Evolutionary conservation across 352 stramenopile genomes (phyloP), one percentile per base, ranked within the genome.

Genomic region (Phytophthora vignae): DNA sequence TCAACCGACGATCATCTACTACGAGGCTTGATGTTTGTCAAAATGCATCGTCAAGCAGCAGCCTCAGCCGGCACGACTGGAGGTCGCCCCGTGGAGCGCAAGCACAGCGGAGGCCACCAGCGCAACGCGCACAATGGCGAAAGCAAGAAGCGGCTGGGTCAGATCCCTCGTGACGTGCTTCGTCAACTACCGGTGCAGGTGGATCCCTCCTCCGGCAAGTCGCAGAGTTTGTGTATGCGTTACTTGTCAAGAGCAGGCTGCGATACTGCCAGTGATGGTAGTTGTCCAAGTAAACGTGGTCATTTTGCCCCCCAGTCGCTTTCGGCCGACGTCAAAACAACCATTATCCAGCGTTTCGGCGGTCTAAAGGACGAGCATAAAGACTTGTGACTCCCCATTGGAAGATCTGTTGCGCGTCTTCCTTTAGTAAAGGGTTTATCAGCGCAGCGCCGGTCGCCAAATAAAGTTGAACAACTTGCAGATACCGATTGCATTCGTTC

Each of bases 1-100:
- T 42, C 55, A 7, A 62, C 38, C 12, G 38, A 62, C 12, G 55
- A 62, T 22, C 9, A 40, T 6, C n/a, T 62, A 7, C 38, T 62
- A 5, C n/a, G 55, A 3, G 55, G 54, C 14, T 4, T 62, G 14
- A 54, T 62, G 55, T 62, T 62, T 15, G 55, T 62, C 7, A 62
- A 62, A 54, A 8, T 62, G 1, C 40, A 62, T 25, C 36, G 55
- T 4, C 40, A n/a, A 42, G n/a, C 33, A 14, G 33, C 7, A 40
- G 33, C 9, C 9, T 15, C 33, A 40, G 9, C 9, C 12, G 33
- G 4, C 2, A 10, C 12, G 9, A 12, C 7, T 40, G 9, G 33
- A 40, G 14, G 1, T 40, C 33, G 12, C 33, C 12, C 33, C 2
- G 9, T 15, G 33, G 33, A 40, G 33, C 33, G 14, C 33, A 40